Evolutionary conservation across 108 stramenopile genomes (phyloP), one percentile per base, ranked within the genome.

Genomic region (Cyclostephanos tholiformis): DNA sequence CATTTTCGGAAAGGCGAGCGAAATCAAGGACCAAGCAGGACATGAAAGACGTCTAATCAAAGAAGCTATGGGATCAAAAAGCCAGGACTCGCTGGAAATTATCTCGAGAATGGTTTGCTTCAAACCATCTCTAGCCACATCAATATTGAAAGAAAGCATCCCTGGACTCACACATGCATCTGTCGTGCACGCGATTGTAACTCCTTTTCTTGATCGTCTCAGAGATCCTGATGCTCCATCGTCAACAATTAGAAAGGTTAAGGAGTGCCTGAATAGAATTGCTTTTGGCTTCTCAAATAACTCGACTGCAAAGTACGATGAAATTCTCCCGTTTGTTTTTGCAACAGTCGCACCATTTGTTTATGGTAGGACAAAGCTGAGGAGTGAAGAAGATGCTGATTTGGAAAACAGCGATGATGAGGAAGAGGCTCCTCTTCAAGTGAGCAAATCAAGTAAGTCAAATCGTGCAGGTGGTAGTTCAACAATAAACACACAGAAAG

Each of bases 261-360:
- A 84, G 66, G 95, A 95, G 53, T 91, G 91, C 64, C 86, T 97
- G n/a, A 81, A 89, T 38, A 84, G 93, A 26, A 88, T 96, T 43
- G 92, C 86, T 9, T 85, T 94, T 43, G 99, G 98, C 8, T 85
- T 99, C 61, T 86, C 89, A 19, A 77, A 85, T 52, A 99, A 99
- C 69, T 76, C 88, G 25, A 92, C 90, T 79, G 95, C 97, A 63
- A 65, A 68, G 17, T 69, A 77, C 16, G 74, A 88, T 4, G 93
- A 87, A 65, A 52, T 91, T 6, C 80, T 96, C 25, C 88, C 89
- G 29, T 91, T 96, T 77, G 88, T 94, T 6, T 90, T 82, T 57
- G 91, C 91, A 25, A 89, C 95, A 4, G 74, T 94, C 43, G 60
- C 84, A 16, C 94, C 94, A 25, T 91, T 90, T 70, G 77, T 83